A percentile compares a stretch with the other conserved stretches of the same genome.
These are phyloP conservation scores for Lactifluus piperatus DNA, from an alignment of 768 basidiomycete species.

Conservation along the genomic window DNA sequence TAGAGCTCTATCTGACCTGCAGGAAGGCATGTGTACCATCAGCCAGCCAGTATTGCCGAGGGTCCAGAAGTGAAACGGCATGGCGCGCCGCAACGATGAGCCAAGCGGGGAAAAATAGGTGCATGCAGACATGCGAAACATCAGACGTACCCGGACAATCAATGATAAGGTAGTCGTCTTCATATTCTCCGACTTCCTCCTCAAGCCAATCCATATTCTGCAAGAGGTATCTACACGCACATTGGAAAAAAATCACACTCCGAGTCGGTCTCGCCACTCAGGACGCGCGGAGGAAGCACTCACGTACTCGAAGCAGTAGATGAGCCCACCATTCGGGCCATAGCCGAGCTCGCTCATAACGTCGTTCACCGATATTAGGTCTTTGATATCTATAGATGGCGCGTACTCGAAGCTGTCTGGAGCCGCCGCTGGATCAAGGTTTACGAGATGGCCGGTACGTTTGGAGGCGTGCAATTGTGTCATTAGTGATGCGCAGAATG, in stretches of 20 bases:
- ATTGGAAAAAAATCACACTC: neutral
- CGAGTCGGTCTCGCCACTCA: neutral
- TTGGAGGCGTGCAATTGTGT: conserved; percentile 80
- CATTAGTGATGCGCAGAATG: conserved; percentile 80
- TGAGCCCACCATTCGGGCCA: conserved; percentile 93
- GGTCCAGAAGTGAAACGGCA: neutral
- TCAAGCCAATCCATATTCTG: conserved; percentile 99
- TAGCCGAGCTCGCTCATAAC: conserved; percentile 93
- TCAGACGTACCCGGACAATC: conserved; percentile 71
- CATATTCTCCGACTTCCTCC: conserved; percentile 89
- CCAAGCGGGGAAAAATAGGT: neutral
- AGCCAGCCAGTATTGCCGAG: neutral
- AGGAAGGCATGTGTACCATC: neutral
- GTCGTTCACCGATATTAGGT: conserved; percentile 87
- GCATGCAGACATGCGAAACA: neutral
- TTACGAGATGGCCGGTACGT: conserved; percentile 86
- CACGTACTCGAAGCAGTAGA: conserved; percentile 99
- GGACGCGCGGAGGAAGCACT: conserved; percentile 29
- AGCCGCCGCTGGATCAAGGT: conserved; percentile 92
- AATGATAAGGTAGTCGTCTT: conserved; percentile 90
- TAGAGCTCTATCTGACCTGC: conserved; percentile 97
- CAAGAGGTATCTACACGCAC: conserved; percentile 67
- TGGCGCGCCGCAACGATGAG: neutral
- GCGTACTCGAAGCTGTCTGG: conserved; percentile 84
- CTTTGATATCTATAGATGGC: conserved; percentile 88